Percentiles rank a stretch among this genome's conserved stretches.
These are phyloP conservation scores for Exutisphaerella laricina DNA, from an alignment of 2,329 filamentous ascomycete species.

Conservation along the genomic window DNA sequence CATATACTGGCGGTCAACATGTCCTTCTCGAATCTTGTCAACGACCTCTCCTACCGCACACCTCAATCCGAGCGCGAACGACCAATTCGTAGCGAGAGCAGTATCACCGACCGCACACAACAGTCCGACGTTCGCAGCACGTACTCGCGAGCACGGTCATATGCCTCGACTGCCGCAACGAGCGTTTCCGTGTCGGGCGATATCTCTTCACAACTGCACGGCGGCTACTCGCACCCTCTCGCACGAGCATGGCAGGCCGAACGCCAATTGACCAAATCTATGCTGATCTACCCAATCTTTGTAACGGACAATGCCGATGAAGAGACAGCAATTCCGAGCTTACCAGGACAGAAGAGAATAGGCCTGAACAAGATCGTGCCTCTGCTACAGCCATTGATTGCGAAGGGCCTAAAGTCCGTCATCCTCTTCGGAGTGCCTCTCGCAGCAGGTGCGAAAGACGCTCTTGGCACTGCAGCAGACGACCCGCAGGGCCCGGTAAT, in stretches of 20 bases:
- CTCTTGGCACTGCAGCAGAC: constrained; percentile 84
- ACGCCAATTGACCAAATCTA: constrained; percentile 59
- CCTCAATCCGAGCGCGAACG: constrained; percentile 35
- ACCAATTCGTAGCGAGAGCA: constrained; percentile 38
- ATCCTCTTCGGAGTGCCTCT: constrained; percentile 95
- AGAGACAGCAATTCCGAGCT: constrained; percentile 80
- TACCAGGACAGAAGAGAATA: constrained; percentile 84
- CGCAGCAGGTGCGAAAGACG: constrained; percentile 74
- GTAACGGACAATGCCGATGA: constrained; percentile 92
- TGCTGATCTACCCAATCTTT: constrained; percentile 98
- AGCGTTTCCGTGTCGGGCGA: constrained; percentile 49
- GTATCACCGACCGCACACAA: constrained; percentile 39
- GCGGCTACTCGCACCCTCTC: constrained; percentile 48
- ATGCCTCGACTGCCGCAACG: constrained; percentile 48
- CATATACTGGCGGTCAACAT: too few species aligned
- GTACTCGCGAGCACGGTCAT: constrained; percentile 44
- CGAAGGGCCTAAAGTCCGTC: constrained; percentile 84
- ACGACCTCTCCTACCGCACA: constrained; percentile 42
- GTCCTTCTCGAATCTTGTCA: constrained; percentile 50
- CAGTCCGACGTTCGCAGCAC: constrained; percentile 42
- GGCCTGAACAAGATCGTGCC: constrained; percentile 80
- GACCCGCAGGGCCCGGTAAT: constrained; percentile 92
- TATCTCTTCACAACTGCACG: constrained; percentile 48
- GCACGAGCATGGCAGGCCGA: constrained; percentile 49
- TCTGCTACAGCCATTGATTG: constrained; percentile 78